A percentile compares a stretch with the other conserved stretches of the same genome.
Evolutionary conservation across 495 filamentous ascomycete genomes (phyloP).

Genomic region (Trichoderma asperelloides): DNA sequence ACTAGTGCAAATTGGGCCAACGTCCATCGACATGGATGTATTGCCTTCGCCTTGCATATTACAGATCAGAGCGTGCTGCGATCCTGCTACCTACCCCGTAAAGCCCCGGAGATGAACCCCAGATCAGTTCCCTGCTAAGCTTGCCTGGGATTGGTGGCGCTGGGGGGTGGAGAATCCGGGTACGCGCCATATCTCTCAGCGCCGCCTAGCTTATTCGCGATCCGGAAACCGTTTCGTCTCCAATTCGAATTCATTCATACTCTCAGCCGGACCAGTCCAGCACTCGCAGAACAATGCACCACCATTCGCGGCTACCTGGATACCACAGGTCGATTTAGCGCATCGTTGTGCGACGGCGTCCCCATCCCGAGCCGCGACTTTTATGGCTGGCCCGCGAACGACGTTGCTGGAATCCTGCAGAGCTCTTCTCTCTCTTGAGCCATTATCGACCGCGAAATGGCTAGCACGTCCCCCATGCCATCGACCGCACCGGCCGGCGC

Average conservation of each 20-base stretch:
- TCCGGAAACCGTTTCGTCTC: too few relatives aligned
- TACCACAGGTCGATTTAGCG: background rate
- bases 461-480: background rate
- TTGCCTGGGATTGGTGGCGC: background rate
- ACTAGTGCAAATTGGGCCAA: too few relatives aligned
- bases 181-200: background rate
- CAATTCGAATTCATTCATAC: too few relatives aligned
- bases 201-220: background rate
- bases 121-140: background rate
- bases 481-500: background rate
- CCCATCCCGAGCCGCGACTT: background rate
- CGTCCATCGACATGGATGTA: too few relatives aligned
- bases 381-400: background rate
- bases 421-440: background rate
- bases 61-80: background rate
- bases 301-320: background rate
- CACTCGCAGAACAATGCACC: background rate
- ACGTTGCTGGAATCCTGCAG: background rate
- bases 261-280: background rate
- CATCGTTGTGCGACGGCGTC: background rate
- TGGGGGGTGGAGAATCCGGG: background rate
- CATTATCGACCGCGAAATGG: background rate
- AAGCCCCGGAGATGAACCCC: background rate
- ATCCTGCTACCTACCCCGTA: background rate
- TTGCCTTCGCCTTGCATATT: background rate